phyloP scores from a whole-genome alignment of 228 moss, liverwort and hornwort genomes.

The Sphagnum magellanicum region DNA sequence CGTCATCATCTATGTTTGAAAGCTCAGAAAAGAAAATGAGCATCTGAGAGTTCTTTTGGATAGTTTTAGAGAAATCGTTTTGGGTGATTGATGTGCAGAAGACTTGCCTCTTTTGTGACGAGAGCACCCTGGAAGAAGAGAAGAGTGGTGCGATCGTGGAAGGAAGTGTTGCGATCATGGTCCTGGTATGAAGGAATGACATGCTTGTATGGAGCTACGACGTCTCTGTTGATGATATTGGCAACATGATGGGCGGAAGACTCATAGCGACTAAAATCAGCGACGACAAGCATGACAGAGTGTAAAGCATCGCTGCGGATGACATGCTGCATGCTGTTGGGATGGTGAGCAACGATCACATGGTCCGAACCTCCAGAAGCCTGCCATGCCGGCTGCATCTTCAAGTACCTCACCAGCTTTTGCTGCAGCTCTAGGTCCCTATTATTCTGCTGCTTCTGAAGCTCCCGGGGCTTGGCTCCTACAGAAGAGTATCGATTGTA shows the following conservation, averaged over 20 bases:
- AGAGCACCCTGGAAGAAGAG: conserved; percentile 41
- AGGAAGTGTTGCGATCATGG: conserved; percentile 7
- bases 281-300: conserved; percentile 26
- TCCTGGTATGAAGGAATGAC: conserved; percentile 18
- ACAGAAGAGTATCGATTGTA: conserved; percentile 25
- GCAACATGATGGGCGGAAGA: conserved; percentile 8
- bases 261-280: conserved; percentile 33
- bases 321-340: conserved; percentile 24
- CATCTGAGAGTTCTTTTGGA: too few species aligned
- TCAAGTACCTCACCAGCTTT: conserved; percentile 19
- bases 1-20: too few species aligned
- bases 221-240: conserved; percentile 24
- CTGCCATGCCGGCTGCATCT: conserved; percentile 22
- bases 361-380: conserved; percentile 25
- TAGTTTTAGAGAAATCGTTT: too few species aligned
- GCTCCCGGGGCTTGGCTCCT: conserved; percentile 1
- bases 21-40: too few species aligned
- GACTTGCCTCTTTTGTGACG: conserved; percentile 25
- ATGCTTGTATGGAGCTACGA: conserved; percentile 46
- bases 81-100: too few species aligned
- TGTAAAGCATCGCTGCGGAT: conserved; percentile 18
- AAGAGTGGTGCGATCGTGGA: conserved; percentile 16
- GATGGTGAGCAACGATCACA: conserved; percentile 35
- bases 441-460: not conserved
- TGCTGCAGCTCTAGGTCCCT: conserved; percentile 20